Percentiles rank a stretch among this genome's conserved stretches.
Evolutionary conservation across 768 basidiomycete genomes (phyloP).

Genomic region (Lentinula guzmanii): DNA sequence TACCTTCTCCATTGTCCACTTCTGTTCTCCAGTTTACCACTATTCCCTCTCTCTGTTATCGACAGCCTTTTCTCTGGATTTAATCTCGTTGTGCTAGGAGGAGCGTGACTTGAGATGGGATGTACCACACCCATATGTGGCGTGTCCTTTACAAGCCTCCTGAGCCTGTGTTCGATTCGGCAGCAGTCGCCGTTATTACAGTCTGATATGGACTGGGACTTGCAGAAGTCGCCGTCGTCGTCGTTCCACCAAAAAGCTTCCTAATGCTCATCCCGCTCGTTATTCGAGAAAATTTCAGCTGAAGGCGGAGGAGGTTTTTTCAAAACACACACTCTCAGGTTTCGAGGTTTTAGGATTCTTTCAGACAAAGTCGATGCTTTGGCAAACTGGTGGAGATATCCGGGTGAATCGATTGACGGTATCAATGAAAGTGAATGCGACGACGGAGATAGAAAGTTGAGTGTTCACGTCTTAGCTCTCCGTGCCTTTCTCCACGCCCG

Average conservation of each 20-base stretch:
- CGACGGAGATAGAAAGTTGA: neutral
- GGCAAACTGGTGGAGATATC: neutral
- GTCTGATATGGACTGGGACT: neutral
- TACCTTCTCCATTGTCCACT: constrained; percentile 81
- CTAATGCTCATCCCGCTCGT: constrained; percentile 1
- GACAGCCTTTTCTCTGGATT: constrained; percentile 75
- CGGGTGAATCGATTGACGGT: neutral
- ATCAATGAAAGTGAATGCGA: neutral
- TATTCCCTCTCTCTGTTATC: constrained; percentile 64
- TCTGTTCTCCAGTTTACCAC: constrained; percentile 26
- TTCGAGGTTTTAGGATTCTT: constrained; percentile 47
- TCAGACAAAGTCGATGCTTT: constrained; percentile 51
- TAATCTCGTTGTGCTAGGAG: constrained; percentile 76
- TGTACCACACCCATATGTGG: constrained; percentile 75
- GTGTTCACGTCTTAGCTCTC: neutral
- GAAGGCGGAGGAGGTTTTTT: constrained; percentile 69
- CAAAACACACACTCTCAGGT: constrained; percentile 75
- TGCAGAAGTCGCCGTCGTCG: neutral
- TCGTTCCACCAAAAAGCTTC: neutral
- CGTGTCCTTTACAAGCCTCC: constrained; percentile 61
- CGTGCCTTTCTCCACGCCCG: too few species aligned
- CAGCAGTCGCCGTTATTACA: constrained; percentile 30
- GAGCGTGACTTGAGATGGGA: constrained; percentile 79
- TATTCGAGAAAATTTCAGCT: constrained; percentile 46
- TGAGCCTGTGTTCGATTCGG: constrained; percentile 35